Percentiles rank a stretch among this genome's conserved stretches.
These are phyloP conservation scores for Exophiala mesophila DNA, from an alignment of 2,329 filamentous ascomycete species.

Conservation along the genomic window DNA sequence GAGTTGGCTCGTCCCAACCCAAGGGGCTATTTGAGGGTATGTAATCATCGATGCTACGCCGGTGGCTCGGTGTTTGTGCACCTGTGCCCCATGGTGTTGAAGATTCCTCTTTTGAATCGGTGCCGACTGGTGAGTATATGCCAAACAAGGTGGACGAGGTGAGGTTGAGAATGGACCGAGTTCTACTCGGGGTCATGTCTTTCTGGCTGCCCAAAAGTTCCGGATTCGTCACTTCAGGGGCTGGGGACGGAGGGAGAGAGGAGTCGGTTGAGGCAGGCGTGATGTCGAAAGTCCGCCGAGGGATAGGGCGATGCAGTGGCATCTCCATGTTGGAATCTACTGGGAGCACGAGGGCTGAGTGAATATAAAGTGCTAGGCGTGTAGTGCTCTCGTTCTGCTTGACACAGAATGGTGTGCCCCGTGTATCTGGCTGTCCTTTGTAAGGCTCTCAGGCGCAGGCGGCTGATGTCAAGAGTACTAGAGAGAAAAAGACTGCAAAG, in stretches of 20 bases:
- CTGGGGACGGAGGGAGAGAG: conserved; percentile 38
- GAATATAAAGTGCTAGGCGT: too few species aligned
- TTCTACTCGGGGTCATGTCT: conserved; percentile 54
- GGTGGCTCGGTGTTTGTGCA: conserved; percentile 60
- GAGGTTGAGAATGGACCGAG: conserved; percentile 76
- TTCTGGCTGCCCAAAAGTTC: conserved; percentile 31
- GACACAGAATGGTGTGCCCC: too few species aligned
- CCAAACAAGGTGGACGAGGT: conserved; percentile 85
- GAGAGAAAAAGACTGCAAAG: too few species aligned
- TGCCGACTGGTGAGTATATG: conserved; percentile 72
- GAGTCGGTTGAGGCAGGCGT: conserved; percentile 43
- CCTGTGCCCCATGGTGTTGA: conserved; percentile 75
- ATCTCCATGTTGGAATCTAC: conserved; percentile 27
- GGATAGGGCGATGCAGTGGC: conserved; percentile 61
- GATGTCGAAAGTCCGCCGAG: conserved; percentile 66
- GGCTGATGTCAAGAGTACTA: too few species aligned
- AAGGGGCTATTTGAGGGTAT: conserved; percentile 26
- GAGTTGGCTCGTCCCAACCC: conserved; percentile 13
- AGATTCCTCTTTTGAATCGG: conserved; percentile 52
- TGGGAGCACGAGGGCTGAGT: too few species aligned
- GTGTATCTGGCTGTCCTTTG: too few species aligned
- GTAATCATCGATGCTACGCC: conserved; percentile 40
- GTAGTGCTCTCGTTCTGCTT: too few species aligned
- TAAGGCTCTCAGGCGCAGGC: too few species aligned
- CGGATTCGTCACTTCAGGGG: conserved; percentile 32